Evolutionary conservation across 1,139 yeast species (phyloP), one percentile per base, ranked within the genome.

Genomic region (Candida sanyaensis): DNA sequence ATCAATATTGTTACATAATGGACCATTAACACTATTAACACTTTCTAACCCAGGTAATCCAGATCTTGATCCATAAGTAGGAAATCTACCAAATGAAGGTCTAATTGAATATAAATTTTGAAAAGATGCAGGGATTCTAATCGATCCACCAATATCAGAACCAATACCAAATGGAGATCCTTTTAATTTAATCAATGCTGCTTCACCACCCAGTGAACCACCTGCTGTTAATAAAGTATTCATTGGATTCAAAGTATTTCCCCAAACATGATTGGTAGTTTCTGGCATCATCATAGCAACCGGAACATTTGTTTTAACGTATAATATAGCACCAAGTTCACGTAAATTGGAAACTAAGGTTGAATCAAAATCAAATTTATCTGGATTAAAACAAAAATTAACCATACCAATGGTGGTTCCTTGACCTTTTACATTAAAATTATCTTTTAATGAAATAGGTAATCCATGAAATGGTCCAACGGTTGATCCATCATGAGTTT

Each of bases 171-270:
- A 53, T 2, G 81, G 74, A 29, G 88, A 80, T 9, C 84, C 89
- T 43, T 81, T 84, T 64, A 83, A 78, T 2, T 79, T 82, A 38
- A 83, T 80, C 55, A 83, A 63, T 0, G 90, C 79, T 54, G 91
- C 90, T 63, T 86, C 92, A 55, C 93, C 93, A 32, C 88, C 84
- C 2, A 89, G 83, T 0, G 90, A 84, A 8, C 93, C 93, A 52
- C 80, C 80, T 1, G 77, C 59, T 4, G 77, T 62, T 51, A 75
- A 69, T 5, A 61, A 56, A 58, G 70, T 55, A 55, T 75, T 74
- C 61, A 56, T 65, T n/a, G 80, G 80, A 53, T 72, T 71, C 50
- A 63, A 61, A n/a, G 73, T 54, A 23, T 57, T 55, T 11, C 79
- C 80, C 46, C 61, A 64, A 49, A 69, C 54, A 55, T 74, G 74